Base-by-base conservation (phyloP, 768 basidiomycete species). In the Piloderma croceum region DNA sequence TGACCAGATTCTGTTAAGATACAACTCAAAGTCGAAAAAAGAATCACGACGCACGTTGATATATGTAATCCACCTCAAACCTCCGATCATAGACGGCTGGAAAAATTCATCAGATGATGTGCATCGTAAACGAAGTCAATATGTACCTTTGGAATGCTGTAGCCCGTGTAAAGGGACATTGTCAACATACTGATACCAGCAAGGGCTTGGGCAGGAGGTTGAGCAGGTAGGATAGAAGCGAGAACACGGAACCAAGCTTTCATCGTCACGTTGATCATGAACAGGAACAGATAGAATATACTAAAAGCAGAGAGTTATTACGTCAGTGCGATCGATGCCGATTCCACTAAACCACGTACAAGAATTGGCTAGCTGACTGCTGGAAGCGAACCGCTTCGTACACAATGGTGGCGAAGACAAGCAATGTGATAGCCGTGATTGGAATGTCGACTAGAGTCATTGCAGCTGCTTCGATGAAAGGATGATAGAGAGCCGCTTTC, bases 181-280 rank as follows among this genome's bases (percentile, higher is more conserved):
- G 68, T 61, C 50, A 84, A 63, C 24, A 77, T 60, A 11, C 68
- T 43, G 44, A 77, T 43, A 33, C 74, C 79, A 6, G 73, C 77
- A 7, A 82, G 45, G 6, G 81, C 70, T 49, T 80, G 79, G 6
- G 83, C 81, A 0, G 78, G 72, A 1, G 81, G 76, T 38, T 76
- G 73, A 7, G 69, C 65, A 32, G 68, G 67, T 52, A 82, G 79
- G 5, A 68, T 67, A 0, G 83, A 78, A 1, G 81, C 79, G 9
- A 86, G 51, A 0, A 69, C 67, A 20, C 88, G 71, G 71, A 90
- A 93, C 70, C 81, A 80, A 0, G 77, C 79, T 57, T 81, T 82
- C 75, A 90, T 83, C 6, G 79, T 61, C 18, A 88, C 38, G 23
- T 79, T 70, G 43, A 79, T 71, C 3, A 67, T 59, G 38, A 78